Conservation (phyloP, 805 yeast genomes). For the Ogataea philodendri region DNA sequence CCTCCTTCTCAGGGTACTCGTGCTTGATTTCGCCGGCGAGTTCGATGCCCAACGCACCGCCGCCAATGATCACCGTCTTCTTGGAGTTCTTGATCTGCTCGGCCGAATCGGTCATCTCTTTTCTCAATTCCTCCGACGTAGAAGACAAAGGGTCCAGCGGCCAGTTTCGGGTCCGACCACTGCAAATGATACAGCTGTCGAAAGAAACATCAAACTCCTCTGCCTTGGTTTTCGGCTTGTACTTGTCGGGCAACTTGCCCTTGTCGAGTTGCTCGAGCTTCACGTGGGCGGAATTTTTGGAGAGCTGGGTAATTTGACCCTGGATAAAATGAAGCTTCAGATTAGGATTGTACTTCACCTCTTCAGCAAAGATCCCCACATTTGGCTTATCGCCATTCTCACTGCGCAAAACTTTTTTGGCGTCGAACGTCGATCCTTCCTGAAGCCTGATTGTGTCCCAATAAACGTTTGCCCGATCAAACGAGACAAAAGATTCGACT, state of each 20-base stretch:
- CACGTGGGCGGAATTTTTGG: slow-evolving; percentile 5
- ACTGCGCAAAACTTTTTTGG: slow-evolving; percentile 7
- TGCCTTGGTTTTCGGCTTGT: background rate
- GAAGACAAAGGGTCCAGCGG: slow-evolving; percentile 52
- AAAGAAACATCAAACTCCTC: slow-evolving; percentile 30
- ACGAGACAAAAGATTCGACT: slow-evolving; percentile 10
- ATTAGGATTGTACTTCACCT: slow-evolving; percentile 10
- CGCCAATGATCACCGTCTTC: slow-evolving; percentile 47
- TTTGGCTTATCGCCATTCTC: slow-evolving; percentile 3
- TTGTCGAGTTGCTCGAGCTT: slow-evolving; percentile 3
- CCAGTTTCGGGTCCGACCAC: slow-evolving; percentile 53
- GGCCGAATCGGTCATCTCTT: slow-evolving; percentile 41
- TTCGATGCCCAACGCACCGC: slow-evolving; percentile 54
- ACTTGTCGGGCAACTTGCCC: slow-evolving; percentile 4
- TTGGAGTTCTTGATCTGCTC: slow-evolving; percentile 35
- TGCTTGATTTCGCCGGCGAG: slow-evolving; percentile 47
- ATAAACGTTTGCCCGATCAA: slow-evolving; percentile 10
- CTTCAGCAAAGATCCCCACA: slow-evolving; percentile 2
- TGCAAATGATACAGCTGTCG: slow-evolving; percentile 47
- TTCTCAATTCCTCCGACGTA: slow-evolving; percentile 36
- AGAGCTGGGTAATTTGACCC: slow-evolving; percentile 10
- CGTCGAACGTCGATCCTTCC: slow-evolving; percentile 1
- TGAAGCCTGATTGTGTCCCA: slow-evolving; percentile 16
- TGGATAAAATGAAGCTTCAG: slow-evolving; percentile 13
- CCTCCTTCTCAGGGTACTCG: slow-evolving; percentile 37